A percentile compares a stretch with the other conserved stretches of the same genome.
These are phyloP conservation scores for Cytospora schulzeri DNA, from an alignment of 2,329 filamentous ascomycete genomes.

Conservation along the genomic window DNA sequence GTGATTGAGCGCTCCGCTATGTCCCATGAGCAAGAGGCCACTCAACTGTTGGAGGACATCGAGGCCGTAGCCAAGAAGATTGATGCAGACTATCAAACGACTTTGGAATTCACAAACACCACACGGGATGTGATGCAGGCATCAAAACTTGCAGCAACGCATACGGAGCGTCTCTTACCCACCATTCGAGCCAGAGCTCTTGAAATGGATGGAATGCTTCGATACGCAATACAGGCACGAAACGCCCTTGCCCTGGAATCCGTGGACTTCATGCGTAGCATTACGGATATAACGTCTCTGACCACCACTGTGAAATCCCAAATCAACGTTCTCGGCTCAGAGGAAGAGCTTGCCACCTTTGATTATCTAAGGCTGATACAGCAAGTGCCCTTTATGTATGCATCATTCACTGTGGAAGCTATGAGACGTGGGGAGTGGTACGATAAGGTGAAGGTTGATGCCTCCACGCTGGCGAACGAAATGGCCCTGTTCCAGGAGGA, in stretches of 20 bases:
- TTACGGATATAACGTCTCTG: constrained; percentile 77
- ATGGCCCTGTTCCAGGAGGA: constrained; percentile 92
- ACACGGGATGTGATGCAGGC: constrained; percentile 61
- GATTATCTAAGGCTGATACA: constrained; percentile 79
- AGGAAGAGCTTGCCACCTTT: constrained; percentile 78
- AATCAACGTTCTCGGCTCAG: constrained; percentile 70
- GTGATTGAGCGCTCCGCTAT: constrained; percentile 56
- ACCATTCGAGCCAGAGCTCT: constrained; percentile 56
- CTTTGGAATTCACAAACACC: constrained; percentile 68
- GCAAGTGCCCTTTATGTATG: constrained; percentile 85
- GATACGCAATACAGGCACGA: constrained; percentile 63
- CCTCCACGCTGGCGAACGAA: constrained; percentile 85
- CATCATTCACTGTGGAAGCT: constrained; percentile 83
- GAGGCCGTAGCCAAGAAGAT: constrained; percentile 86
- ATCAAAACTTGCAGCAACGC: constrained; percentile 64
- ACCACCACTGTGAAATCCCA: constrained; percentile 73
- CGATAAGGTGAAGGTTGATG: constrained; percentile 86
- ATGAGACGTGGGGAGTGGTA: constrained; percentile 87
- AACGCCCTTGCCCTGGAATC: constrained; percentile 68
- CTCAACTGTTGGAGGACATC: constrained; percentile 78
- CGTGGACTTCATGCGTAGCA: constrained; percentile 75
- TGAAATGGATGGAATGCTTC: constrained; percentile 64
- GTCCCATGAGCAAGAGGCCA: constrained; percentile 63
- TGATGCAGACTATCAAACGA: constrained; percentile 79
- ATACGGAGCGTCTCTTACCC: constrained; percentile 64